phyloP scores from a whole-genome alignment of 176 grass and related monocot genomes.

The Triticum turgidum region DNA sequence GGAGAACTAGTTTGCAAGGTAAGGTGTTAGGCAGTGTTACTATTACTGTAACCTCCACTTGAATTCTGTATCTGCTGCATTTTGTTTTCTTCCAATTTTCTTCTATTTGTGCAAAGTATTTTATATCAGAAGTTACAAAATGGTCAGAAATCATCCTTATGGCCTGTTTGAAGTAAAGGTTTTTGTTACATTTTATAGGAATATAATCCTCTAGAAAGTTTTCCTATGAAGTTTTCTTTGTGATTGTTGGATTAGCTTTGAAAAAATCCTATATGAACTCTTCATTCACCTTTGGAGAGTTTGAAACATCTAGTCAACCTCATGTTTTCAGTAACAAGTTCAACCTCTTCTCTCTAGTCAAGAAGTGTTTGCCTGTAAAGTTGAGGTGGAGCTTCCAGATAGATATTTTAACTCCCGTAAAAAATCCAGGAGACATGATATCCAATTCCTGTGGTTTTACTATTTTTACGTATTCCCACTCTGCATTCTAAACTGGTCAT shows the following conservation, averaged over 20 bases:
- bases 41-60: background rate
- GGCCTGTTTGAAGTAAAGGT: background rate
- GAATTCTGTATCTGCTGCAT: background rate
- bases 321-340: background rate
- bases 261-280: background rate
- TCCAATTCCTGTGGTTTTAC: background rate
- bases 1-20: constrained; percentile 92
- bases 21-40: constrained; percentile 21
- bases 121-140: background rate
- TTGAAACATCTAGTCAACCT: background rate
- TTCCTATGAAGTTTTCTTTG: background rate
- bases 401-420: background rate
- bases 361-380: background rate
- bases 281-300: background rate
- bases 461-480: background rate
- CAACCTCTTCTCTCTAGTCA: background rate
- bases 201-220: background rate
- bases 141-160: background rate
- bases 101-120: background rate
- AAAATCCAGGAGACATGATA: background rate
- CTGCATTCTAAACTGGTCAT: background rate
- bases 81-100: background rate
- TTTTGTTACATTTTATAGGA: background rate
- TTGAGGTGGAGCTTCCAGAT: background rate
- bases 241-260: background rate